Evolutionary conservation across 2,329 filamentous ascomycete species (phyloP).

Genomic region (Aureobasidium sp.): DNA sequence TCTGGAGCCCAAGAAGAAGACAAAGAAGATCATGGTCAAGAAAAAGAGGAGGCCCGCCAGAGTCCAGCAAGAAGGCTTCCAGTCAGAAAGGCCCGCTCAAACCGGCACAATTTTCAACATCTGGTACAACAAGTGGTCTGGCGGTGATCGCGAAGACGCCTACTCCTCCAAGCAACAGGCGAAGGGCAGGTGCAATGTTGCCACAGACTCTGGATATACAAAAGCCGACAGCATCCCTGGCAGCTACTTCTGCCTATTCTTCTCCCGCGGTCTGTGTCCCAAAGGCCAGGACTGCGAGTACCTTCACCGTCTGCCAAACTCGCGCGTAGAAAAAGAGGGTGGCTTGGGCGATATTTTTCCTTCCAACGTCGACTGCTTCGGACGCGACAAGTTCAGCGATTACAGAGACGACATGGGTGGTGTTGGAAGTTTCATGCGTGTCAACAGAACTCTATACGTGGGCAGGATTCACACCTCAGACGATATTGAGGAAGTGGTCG

Average conservation of each 20-base stretch:
- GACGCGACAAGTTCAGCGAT: constrained; percentile 83
- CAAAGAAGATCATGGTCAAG: constrained; percentile 86
- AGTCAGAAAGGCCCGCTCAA: constrained; percentile 78
- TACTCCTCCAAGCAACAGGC: constrained; percentile 77
- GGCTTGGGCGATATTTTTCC: constrained; percentile 80
- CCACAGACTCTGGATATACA: constrained; percentile 52
- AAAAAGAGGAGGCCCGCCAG: constrained; percentile 86
- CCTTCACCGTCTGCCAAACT: constrained; percentile 75
- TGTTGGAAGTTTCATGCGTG: constrained; percentile 85
- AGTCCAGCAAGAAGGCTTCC: constrained; percentile 82
- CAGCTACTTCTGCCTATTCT: constrained; percentile 88
- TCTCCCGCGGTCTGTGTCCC: constrained; percentile 72
- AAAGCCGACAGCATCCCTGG: constrained; percentile 47
- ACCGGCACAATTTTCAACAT: constrained; percentile 97
- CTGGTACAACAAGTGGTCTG: constrained; percentile 98
- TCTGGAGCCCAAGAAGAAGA: constrained; percentile 43
- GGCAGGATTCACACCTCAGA: constrained; percentile 92
- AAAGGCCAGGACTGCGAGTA: constrained; percentile 92
- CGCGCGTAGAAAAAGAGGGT: constrained; percentile 29
- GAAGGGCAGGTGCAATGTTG: constrained; percentile 79
- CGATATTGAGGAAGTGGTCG: constrained; percentile 93
- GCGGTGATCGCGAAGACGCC: constrained; percentile 89
- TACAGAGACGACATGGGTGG: constrained; percentile 96
- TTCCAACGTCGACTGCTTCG: constrained; percentile 91
- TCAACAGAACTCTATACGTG: constrained; percentile 90